phyloP scores from a whole-genome alignment of 2,329 filamentous ascomycete species.

The Orbilia oligospora region DNA sequence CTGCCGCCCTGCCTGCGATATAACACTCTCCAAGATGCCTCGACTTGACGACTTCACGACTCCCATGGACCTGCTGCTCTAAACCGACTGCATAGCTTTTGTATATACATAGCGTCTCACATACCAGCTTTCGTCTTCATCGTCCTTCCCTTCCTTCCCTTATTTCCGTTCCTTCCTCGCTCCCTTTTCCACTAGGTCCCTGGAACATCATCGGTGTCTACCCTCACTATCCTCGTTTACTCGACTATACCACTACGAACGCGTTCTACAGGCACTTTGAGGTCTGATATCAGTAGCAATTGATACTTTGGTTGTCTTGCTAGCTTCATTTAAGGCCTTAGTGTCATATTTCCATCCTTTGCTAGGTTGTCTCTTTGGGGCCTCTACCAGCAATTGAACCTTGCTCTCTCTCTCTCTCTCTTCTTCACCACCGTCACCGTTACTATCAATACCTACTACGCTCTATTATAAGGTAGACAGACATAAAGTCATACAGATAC shows the following conservation, averaged over 20 bases:
- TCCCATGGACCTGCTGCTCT: slow-evolving; percentile 16
- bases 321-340: background rate
- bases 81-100: slow-evolving; percentile 33
- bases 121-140: background rate
- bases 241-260: slow-evolving; percentile 18
- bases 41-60: slow-evolving; percentile 50
- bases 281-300: background rate
- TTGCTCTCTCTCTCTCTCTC: background rate
- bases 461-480: background rate
- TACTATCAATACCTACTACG: background rate
- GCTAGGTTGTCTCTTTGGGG: background rate
- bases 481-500: too few relatives aligned
- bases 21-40: slow-evolving; percentile 20
- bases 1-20: slow-evolving; percentile 20
- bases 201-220: slow-evolving; percentile 12
- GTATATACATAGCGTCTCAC: slow-evolving; percentile 29
- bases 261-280: slow-evolving; percentile 22
- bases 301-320: background rate
- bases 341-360: background rate
- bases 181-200: slow-evolving; percentile 6
- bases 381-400: background rate
- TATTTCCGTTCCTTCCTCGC: slow-evolving; percentile 3
- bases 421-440: background rate
- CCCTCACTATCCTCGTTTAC: slow-evolving; percentile 6
- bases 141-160: background rate